Evolutionary conservation across 2,329 filamentous ascomycete species (phyloP), one percentile per base, ranked within the genome.

Genomic region (Camillea tinctor): DNA sequence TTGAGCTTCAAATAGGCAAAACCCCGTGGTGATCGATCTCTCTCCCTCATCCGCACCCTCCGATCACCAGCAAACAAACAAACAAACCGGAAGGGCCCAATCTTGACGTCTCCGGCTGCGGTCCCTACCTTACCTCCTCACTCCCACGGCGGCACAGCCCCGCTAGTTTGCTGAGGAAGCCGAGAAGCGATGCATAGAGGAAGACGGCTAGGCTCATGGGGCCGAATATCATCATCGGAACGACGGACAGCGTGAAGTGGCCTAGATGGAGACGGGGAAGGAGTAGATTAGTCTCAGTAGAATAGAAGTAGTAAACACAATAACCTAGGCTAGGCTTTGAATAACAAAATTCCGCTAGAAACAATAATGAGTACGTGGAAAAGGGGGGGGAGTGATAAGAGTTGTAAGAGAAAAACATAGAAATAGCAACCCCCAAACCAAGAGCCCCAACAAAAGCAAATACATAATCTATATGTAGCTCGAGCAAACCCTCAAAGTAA

Each of bases 141-240:
- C 26, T 7, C 26, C 26, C 3, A 2, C 26, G 26, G 3, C 36
- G 36, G 36, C n/a, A 40, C 52, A 15, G 13, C 6, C 19, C 49
- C 17, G 19, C 49, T 48, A 56, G 11, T 5, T 19, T 36, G 26
- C 21, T 26, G 30, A 52, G 62, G 17, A 50, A 58, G 8, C 17
- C 30, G 9, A 52, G 30, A 59, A 65, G 20, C 4, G 53, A 59
- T 9, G 63, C 65, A 23, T 52, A 64, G 1, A 68, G 54, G 49
- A 60, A 66, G 8, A 62, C 56, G 4, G 61, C 13, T n/a, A 67
- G 55, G 50, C 65, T 68, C 30, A 65, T 40, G 6, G 65, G 63
- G 3, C 66, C 66, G 26, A 68, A 68, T 17, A 68, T 63, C 9
- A 67, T 49, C 55, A 68, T 67, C 13, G 66, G 66, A 4, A 66